Evolutionary conservation across 2,329 filamentous ascomycete species (phyloP), one percentile per base, ranked within the genome.

Genomic region (Pleoardoris graminearum): DNA sequence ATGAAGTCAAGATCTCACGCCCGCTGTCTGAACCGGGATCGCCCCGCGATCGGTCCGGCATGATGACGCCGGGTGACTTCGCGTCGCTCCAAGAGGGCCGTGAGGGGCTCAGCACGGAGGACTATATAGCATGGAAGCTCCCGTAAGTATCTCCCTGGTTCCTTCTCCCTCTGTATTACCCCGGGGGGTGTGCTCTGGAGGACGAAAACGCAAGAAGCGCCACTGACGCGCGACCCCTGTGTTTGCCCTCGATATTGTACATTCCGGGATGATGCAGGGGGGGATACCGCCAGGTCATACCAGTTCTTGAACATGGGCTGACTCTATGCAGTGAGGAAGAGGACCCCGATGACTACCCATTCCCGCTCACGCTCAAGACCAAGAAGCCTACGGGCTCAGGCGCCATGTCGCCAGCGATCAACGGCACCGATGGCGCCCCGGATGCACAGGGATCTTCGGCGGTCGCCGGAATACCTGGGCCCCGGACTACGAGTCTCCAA

Each of bases 31-130:
- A 96, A 45, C 94, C 94, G 2, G 94, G 94, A 7, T 96, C 91
- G 16, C 94, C 94, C 8, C 84, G 92, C 56, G 92, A 96, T 71
- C 85, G 91, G 29, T 88, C 88, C 37, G 94, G 94, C 48, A 96
- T 97, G 91, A 97, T 99, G 94, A 99, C 94, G 0, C 94, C 94
- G 7, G 94, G 94, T 41, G 94, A 99, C 75, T 97, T 97, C 80
- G 94, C 91, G 23, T 96, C 91, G 63, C 79, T 99, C 50, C 94
- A 97, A 76, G 94, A 99, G 76, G 91, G 91, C 38, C 88, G 88
- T 37, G 94, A 99, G 74, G 92, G 93, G 1, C 77, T 99, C 63
- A 94, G 83, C 77, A 97, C 94, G 0, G 94, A 99, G 76, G 94
- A 99, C 71, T 97, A 99, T 74, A 91, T 97, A 68, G 89, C 93